Evolutionary conservation across 2,329 filamentous ascomycete species (phyloP).

Genomic region (Cercospora canescens): DNA sequence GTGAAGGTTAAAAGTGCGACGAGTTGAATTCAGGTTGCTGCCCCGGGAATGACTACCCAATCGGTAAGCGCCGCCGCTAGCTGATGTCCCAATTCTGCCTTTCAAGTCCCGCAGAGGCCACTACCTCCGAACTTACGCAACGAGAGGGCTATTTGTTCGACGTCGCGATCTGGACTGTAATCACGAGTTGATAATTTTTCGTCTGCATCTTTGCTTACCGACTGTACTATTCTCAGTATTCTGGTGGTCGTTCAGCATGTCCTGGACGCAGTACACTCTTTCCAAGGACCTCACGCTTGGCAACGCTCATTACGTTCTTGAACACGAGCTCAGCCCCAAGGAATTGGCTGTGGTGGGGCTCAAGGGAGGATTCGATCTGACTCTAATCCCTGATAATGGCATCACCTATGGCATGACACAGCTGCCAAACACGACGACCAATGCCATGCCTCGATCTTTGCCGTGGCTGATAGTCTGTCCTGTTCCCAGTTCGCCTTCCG

Average conservation of each 20-base stretch:
- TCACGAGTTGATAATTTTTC: too few species aligned
- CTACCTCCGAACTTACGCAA: too few species aligned
- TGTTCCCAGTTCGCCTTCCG: background rate
- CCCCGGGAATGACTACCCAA: background rate
- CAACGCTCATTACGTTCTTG: too few species aligned
- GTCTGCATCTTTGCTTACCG: too few species aligned
- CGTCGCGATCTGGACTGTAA: too few species aligned
- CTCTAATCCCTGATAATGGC: background rate
- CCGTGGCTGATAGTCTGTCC: background rate
- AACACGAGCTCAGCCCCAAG: constrained; percentile 79
- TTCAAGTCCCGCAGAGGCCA: too few species aligned
- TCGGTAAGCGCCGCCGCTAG: constrained; percentile 1
- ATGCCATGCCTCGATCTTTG: background rate
- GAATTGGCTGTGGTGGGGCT: constrained; percentile 93
- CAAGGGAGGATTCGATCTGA: constrained; percentile 53
- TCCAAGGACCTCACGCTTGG: too few species aligned
- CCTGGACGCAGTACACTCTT: too few species aligned
- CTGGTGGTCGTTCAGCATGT: too few species aligned
- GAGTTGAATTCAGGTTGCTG: background rate
- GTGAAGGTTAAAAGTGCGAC: too few species aligned
- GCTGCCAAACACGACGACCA: background rate
- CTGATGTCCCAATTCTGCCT: background rate
- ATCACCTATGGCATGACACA: background rate
- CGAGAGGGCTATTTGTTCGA: too few species aligned
- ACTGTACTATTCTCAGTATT: too few species aligned